A percentile compares a stretch with the other conserved stretches of the same genome.
Conservation (phyloP, 768 basidiomycete species). For the Tulasnella sp. region DNA sequence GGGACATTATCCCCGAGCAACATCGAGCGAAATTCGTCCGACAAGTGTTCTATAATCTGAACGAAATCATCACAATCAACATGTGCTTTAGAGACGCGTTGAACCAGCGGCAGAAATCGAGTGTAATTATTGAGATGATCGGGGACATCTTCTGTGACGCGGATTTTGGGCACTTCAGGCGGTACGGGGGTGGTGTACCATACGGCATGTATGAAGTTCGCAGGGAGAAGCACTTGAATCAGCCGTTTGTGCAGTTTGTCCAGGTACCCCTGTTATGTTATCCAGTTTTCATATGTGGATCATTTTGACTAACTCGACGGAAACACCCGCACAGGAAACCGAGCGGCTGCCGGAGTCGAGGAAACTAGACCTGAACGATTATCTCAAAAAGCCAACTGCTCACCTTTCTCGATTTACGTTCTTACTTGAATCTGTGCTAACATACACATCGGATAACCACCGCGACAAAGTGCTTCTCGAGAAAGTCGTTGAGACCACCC, state of each 20-base stretch:
- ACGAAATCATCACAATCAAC: slow-evolving; percentile 91
- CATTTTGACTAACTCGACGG: no score
- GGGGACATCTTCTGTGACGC: slow-evolving; percentile 69
- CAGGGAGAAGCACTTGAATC: slow-evolving; percentile 93
- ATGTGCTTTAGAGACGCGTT: slow-evolving; percentile 86
- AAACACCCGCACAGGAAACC: no score
- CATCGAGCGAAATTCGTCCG: slow-evolving; percentile 83
- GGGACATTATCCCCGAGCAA: slow-evolving; percentile 71
- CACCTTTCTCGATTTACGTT: slow-evolving; percentile 94
- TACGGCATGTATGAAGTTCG: slow-evolving; percentile 99
- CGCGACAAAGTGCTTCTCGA: slow-evolving; percentile 79
- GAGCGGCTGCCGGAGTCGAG: slow-evolving; percentile 94
- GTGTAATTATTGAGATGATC: slow-evolving; percentile 71
- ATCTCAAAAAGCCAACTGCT: slow-evolving; percentile 97
- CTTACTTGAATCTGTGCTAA: slow-evolving; percentile 86
- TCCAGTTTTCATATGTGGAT: no score
- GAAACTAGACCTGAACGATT: slow-evolving; percentile 96
- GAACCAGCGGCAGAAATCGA: slow-evolving; percentile 92
- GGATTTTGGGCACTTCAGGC: slow-evolving; percentile 86
- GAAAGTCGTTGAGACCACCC: slow-evolving; percentile 74
- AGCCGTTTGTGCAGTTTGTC: slow-evolving; percentile 91
- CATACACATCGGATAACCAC: slow-evolving; percentile 89
- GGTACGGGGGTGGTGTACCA: slow-evolving; percentile 93
- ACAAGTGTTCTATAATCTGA: slow-evolving; percentile 98
- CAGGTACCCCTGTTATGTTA: no score